Conservation (phyloP, 176 grass and related monocot species). For the Metroxylon sagu region DNA sequence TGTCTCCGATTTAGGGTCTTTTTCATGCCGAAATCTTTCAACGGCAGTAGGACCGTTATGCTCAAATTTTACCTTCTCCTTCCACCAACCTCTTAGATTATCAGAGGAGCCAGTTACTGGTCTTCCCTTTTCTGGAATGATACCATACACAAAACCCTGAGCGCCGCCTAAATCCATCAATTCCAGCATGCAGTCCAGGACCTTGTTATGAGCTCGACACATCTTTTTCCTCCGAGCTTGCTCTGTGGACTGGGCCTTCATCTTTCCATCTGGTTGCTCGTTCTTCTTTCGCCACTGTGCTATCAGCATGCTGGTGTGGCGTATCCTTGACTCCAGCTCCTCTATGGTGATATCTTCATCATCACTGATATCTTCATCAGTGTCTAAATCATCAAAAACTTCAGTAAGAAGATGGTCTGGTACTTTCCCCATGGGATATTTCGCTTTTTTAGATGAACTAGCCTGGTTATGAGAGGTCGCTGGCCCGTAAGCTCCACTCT, state of each 20-base stretch:
- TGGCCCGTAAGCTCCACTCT: no score
- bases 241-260: neutral
- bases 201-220: neutral
- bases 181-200: neutral
- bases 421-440: no score
- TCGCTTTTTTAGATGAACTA: no score
- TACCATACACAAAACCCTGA: neutral
- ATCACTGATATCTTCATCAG: no score
- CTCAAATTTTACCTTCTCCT: conserved; percentile 5
- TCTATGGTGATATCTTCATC: no score
- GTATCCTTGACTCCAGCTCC: no score
- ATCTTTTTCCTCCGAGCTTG: conserved; percentile 1
- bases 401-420: no score
- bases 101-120: neutral
- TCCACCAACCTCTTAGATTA: conserved; percentile 7
- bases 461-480: no score
- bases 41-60: neutral
- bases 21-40: neutral
- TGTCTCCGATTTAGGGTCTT: neutral
- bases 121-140: conserved; percentile 1
- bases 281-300: no score
- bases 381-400: no score
- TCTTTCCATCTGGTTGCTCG: no score
- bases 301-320: no score
- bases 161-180: neutral